Evolutionary conservation across 2,329 filamentous ascomycete species (phyloP).

Genomic region (Fusarium longipes): DNA sequence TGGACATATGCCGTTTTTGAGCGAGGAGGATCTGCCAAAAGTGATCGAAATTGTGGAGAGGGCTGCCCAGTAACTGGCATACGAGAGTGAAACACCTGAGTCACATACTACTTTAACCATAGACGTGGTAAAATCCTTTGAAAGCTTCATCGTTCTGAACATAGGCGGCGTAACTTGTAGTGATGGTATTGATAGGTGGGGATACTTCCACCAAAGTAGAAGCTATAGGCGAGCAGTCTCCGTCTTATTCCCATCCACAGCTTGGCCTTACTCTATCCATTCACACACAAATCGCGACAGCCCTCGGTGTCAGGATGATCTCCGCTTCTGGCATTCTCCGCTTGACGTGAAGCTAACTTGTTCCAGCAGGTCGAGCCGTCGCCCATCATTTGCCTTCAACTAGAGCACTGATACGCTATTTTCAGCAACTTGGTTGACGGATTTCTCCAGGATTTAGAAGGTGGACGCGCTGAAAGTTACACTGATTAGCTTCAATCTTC

Average conservation of each 20-base stretch:
- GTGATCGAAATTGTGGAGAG: constrained; percentile 3
- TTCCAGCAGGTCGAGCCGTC: constrained; percentile 2
- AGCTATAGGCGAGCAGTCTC: neutral
- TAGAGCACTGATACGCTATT: too few species aligned
- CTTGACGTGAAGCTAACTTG: fast-evolving
- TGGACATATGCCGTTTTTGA: constrained; percentile 10
- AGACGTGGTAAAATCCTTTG: too few species aligned
- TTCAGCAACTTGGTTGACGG: neutral
- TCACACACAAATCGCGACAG: too few species aligned
- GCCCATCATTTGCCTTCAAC: neutral
- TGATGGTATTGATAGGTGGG: neutral
- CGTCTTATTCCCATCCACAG: neutral
- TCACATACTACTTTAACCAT: too few species aligned
- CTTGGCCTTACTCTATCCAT: too few species aligned
- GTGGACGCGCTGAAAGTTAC: neutral
- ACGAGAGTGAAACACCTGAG: too few species aligned
- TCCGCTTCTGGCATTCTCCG: neutral
- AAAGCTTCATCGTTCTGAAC: too few species aligned
- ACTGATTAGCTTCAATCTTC: neutral
- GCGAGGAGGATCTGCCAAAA: neutral
- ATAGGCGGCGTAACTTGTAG: too few species aligned
- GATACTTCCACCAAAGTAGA: neutral
- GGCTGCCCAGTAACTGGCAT: neutral
- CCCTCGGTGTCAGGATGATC: neutral
- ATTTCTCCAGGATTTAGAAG: neutral